These are phyloP conservation scores for Tolypocladium endophyticum DNA, from an alignment of 2,329 filamentous ascomycete genomes.

Conservation along the genomic window DNA sequence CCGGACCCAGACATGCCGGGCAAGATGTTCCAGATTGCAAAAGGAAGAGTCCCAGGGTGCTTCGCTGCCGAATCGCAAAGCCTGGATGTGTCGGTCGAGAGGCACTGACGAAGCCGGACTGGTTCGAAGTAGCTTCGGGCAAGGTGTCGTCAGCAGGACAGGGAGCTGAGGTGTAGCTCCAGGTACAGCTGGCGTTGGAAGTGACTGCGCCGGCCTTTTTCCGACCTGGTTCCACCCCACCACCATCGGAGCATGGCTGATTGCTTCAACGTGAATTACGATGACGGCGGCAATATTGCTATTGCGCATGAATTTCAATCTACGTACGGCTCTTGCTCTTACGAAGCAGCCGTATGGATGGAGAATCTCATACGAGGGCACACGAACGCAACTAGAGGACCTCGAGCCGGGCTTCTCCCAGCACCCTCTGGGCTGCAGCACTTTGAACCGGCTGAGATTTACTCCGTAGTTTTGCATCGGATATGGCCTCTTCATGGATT, in stretches of 20 bases:
- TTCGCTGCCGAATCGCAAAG: neutral
- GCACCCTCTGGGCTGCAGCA: neutral
- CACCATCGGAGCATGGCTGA: neutral
- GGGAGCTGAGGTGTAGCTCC: neutral
- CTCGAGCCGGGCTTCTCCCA: no score
- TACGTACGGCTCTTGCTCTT: neutral
- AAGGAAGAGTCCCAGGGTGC: neutral
- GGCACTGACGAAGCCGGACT: neutral
- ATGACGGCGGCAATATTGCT: neutral
- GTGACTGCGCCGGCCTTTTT: constrained; percentile 2
- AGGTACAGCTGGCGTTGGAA: neutral
- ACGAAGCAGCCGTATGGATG: neutral
- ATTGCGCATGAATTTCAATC: neutral
- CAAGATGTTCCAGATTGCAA: neutral
- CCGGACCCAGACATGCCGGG: constrained; percentile 66
- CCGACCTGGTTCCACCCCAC: constrained; percentile 1
- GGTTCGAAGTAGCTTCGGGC: constrained; percentile 11
- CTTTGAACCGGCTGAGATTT: neutral
- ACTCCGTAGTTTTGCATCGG: neutral
- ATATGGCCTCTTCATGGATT: neutral
- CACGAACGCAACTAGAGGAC: neutral
- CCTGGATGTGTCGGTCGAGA: neutral
- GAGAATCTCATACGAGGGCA: neutral
- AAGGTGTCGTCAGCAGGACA: constrained; percentile 15
- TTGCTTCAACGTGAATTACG: neutral